Evolutionary conservation across 2,329 filamentous ascomycete genomes (phyloP).

Genomic region (Leptographium flavum): DNA sequence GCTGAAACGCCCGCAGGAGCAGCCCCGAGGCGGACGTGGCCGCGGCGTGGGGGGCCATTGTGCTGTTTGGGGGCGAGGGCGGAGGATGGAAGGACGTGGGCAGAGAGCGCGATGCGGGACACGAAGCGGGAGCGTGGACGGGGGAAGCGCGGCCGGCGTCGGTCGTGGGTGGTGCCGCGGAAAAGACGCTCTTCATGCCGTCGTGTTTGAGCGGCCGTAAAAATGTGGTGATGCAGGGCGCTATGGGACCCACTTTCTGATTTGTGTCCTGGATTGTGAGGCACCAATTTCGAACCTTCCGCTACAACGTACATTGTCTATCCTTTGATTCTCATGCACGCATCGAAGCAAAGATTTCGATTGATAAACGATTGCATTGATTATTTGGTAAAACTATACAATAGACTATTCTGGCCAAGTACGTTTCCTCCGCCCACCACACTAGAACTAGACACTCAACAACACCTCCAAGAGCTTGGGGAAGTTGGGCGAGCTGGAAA

Average conservation of each 20-base stretch:
- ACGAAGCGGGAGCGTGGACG: too few relatives aligned
- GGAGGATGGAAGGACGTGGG: not conserved
- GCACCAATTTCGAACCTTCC: not conserved
- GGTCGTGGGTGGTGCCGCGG: not conserved
- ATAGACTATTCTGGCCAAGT: too few relatives aligned
- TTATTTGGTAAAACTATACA: too few relatives aligned
- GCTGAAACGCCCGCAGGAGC: conserved; percentile 36
- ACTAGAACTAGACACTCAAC: not conserved
- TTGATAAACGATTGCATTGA: too few relatives aligned
- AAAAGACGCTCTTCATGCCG: not conserved
- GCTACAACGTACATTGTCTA: too few relatives aligned
- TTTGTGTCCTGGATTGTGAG: not conserved
- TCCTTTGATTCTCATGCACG: too few relatives aligned
- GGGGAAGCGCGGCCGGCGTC: not conserved
- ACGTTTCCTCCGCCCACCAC: too few relatives aligned
- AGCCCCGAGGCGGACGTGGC: conserved; percentile 20
- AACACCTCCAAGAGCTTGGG: conserved; percentile 12
- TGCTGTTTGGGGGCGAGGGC: not conserved
- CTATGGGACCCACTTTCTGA: not conserved
- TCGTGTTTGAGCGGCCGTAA: not conserved
- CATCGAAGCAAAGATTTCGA: too few relatives aligned
- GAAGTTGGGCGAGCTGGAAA: conserved; percentile 9
- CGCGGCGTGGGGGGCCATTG: conserved; percentile 27
- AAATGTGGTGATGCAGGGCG: not conserved
- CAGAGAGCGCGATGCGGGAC: not conserved